Percentiles rank a stretch among this genome's conserved stretches.
Evolutionary conservation across 345 rosid species (phyloP).

Genomic region (Salix viminalis): DNA sequence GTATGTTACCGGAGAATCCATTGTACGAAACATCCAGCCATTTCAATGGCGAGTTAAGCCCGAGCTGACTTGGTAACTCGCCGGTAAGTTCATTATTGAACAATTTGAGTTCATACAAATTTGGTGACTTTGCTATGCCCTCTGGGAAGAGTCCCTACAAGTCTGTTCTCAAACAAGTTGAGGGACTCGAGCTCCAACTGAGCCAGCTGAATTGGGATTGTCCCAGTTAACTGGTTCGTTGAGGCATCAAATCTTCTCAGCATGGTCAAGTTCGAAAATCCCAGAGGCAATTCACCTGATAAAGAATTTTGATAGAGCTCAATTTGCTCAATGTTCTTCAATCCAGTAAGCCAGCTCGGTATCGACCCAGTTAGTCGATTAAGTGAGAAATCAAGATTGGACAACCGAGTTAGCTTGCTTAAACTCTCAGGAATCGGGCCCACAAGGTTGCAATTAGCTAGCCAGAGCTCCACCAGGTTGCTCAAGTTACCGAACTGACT

Average conservation of each 20-base stretch:
- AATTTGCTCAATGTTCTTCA: constrained; percentile 46
- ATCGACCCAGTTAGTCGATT: constrained; percentile 62
- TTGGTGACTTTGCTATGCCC: constrained; percentile 51
- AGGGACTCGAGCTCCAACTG: constrained; percentile 57
- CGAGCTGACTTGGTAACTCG: constrained; percentile 56
- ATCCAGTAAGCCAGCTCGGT: constrained; percentile 52
- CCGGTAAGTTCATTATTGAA: constrained; percentile 74
- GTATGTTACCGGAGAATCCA: constrained; percentile 57
- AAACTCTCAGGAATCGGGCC: constrained; percentile 57
- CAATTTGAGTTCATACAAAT: constrained; percentile 54
- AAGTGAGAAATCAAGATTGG: constrained; percentile 45
- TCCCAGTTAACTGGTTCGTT: constrained; percentile 54
- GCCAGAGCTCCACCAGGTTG: constrained; percentile 57
- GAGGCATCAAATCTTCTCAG: constrained; percentile 61
- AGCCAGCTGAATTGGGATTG: constrained; percentile 58
- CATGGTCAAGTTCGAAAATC: constrained; percentile 45
- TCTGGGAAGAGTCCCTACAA: constrained; percentile 73
- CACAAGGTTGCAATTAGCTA: constrained; percentile 40
- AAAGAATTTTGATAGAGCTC: constrained; percentile 73
- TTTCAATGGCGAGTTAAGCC: constrained; percentile 49
- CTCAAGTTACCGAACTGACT: constrained; percentile 48
- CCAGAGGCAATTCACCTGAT: constrained; percentile 56
- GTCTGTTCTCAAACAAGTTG: constrained; percentile 54
- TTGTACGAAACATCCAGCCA: constrained; percentile 61
- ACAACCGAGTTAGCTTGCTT: constrained; percentile 33